Conservation (phyloP, 352 stramenopile species). For the Peronospora destructor region DNA sequence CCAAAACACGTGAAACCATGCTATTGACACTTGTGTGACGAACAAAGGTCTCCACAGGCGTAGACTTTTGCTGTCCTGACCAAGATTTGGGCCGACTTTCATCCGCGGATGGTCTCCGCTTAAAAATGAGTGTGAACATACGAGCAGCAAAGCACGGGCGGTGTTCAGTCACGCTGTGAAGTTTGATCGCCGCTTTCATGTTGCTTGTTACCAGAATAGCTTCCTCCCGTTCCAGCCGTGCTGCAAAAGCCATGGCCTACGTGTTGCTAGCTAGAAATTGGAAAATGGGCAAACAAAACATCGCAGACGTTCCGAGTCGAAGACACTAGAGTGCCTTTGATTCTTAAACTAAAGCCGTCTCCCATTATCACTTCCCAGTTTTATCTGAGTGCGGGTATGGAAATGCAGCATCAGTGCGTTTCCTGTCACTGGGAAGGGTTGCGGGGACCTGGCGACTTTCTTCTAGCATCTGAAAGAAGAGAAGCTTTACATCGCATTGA, state of each 20-base stretch:
- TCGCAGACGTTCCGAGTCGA: neutral
- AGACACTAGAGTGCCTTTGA: no score
- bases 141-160: conserved; percentile 12
- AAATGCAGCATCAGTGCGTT: conserved; percentile 1
- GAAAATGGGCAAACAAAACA: conserved; percentile 1
- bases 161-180: neutral
- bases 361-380: conserved; percentile 1
- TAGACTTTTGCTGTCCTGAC: conserved; percentile 7
- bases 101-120: neutral
- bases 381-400: neutral
- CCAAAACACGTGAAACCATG: conserved; percentile 3
- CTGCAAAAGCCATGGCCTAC: conserved; percentile 4
- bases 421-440: neutral
- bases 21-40: conserved; percentile 10
- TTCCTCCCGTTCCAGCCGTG: conserved; percentile 6
- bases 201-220: conserved; percentile 4
- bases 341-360: neutral
- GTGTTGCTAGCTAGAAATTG: neutral
- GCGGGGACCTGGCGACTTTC: neutral
- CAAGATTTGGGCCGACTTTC: conserved; percentile 14
- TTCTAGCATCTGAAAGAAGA: no score
- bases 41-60: neutral
- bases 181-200: neutral
- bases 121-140: conserved; percentile 17
- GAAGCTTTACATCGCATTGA: no score